These are phyloP conservation scores for Chenopodium suecicum DNA, from an alignment of 148 eudicot genomes.

Conservation along the genomic window DNA sequence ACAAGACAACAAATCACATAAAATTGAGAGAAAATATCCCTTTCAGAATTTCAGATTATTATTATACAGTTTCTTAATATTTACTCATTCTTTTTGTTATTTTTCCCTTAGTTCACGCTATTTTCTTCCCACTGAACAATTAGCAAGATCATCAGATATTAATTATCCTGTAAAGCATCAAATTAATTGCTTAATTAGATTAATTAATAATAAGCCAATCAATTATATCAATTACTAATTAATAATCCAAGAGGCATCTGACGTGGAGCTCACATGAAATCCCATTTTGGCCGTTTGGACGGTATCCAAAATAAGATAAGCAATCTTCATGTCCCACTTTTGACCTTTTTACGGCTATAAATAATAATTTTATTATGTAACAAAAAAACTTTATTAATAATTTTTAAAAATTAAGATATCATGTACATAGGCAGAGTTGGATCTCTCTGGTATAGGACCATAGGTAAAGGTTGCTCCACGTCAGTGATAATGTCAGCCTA, in stretches of 20 bases:
- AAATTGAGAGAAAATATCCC: too few species aligned
- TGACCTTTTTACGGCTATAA: neutral
- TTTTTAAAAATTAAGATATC: neutral
- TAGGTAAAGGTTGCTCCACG: constrained; percentile 3
- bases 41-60: too few species aligned
- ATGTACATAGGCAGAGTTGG: neutral
- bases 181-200: neutral
- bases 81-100: neutral
- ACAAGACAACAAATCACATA: too few species aligned
- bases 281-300: neutral
- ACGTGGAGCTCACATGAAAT: constrained; percentile 8
- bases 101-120: neutral
- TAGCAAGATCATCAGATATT: neutral
- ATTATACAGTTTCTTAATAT: too few species aligned
- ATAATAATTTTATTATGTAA: too few species aligned
- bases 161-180: neutral
- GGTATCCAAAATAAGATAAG: neutral
- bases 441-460: neutral
- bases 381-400: too few species aligned
- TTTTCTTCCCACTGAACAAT: neutral
- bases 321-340: neutral
- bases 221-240: neutral
- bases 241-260: constrained; percentile 9
- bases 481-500: constrained; percentile 14
- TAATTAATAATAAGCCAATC: neutral